Evolutionary conservation across 768 basidiomycete genomes (phyloP).

Genomic region (Xerocomus spinulosus): DNA sequence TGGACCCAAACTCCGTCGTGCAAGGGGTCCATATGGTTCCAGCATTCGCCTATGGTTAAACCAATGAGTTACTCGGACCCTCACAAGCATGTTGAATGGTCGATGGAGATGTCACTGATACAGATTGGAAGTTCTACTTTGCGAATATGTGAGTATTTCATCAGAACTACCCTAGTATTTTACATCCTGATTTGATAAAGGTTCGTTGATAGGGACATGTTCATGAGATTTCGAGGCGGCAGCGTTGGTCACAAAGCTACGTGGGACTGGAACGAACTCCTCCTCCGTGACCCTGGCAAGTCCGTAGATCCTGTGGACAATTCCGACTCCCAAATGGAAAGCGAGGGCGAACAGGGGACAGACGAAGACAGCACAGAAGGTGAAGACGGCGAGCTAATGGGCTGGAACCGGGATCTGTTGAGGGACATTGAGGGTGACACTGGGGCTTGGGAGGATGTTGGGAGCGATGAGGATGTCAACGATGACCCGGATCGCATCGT

Average conservation of each 20-base stretch:
- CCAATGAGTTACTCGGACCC: constrained; percentile 5
- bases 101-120: background rate
- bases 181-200: too few relatives aligned
- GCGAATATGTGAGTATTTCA: constrained; percentile 30
- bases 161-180: background rate
- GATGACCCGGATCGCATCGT: background rate
- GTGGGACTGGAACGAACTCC: background rate
- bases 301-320: too few relatives aligned
- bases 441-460: too few relatives aligned
- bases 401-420: background rate
- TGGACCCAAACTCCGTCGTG: constrained; percentile 10
- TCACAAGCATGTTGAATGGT: background rate
- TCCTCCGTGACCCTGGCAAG: background rate
- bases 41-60: constrained; percentile 17
- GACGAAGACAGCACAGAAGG: background rate
- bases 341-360: background rate
- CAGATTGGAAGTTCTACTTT: constrained; percentile 31
- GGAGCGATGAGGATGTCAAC: background rate
- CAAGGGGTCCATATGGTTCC: constrained; percentile 13
- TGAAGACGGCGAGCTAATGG: too few relatives aligned
- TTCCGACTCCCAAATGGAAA: too few relatives aligned
- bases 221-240: background rate
- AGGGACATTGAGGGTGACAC: background rate
- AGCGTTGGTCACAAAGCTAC: background rate
- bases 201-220: background rate